Evolutionary conservation across 495 filamentous ascomycete genomes (phyloP), one percentile per base, ranked within the genome.

Genomic region (Glutinoglossum americanum): DNA sequence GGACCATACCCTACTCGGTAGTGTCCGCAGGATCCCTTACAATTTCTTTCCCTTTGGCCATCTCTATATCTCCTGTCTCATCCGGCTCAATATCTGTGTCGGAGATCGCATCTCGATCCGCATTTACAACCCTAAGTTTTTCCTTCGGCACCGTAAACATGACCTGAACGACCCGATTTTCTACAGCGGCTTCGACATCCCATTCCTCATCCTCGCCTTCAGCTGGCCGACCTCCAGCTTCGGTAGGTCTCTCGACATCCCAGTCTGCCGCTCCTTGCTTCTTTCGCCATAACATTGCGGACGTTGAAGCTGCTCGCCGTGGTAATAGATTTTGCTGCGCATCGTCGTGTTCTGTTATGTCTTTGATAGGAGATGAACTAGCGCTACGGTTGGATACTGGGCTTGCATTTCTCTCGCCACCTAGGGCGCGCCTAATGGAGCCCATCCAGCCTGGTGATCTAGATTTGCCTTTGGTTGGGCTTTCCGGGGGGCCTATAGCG

Each of bases 131-230:
- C 54, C 90, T 73, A 62, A 97, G 65, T 66, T 76, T 79, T 70
- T 88, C 83, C 66, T 80, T 84, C 51, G 90, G 90, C 58, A 94
- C 86, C 0, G 89, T 94, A 67, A 93, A 97, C 73, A 93, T 93
- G 60, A 93, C 78, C 70, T 97, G 90, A 59, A 97, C 89, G 17
- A 86, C 76, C 47, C 88, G 68, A 54, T 76, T 78, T 68, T 89
- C 81, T 1, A 84, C 83, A 6, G 86, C 87, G 48, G 77, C 77
- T 66, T 96, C 90, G 35, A 95, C 77, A 64, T 95, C 89, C 89
- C 89, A 94, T 54, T 94, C 89, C 4, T 80, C 83, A 15, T 84
- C 82, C 25, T 56, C 54, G 26, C 8, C 54, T 13, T 37, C 41
- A 26, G 11, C 54, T 13, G 15, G 51, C 51, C 25, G 11, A 15